Evolutionary conservation across 1,139 yeast species (phyloP).

Genomic region (Hyphopichia khmerensis): DNA sequence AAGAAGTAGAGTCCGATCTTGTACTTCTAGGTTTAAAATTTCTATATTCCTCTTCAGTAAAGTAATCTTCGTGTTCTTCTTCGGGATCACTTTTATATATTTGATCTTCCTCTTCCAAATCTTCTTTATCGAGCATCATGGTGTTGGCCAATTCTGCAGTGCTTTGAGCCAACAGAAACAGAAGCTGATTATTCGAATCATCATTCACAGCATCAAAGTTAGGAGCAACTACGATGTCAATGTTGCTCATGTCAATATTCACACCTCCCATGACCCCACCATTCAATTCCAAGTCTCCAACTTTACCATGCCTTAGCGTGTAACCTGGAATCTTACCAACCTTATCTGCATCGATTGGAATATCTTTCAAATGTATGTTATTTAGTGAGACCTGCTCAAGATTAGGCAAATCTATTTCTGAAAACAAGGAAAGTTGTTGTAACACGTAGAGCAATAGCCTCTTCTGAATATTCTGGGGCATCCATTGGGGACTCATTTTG

Average conservation of each 20-base stretch:
- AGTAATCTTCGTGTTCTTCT: slow-evolving; percentile 11
- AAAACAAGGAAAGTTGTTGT: slow-evolving; percentile 79
- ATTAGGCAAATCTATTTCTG: slow-evolving; percentile 78
- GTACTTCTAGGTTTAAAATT: slow-evolving; percentile 6
- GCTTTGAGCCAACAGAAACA: slow-evolving; percentile 56
- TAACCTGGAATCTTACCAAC: slow-evolving; percentile 65
- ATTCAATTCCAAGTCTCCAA: slow-evolving; percentile 51
- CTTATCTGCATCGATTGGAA: slow-evolving; percentile 71
- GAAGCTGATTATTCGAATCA: slow-evolving; percentile 32
- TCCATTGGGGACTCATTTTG: slow-evolving; percentile 69
- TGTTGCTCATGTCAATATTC: slow-evolving; percentile 54
- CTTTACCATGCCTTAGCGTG: slow-evolving; percentile 60
- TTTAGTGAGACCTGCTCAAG: slow-evolving; percentile 70
- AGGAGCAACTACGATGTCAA: slow-evolving; percentile 57
- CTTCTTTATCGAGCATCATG: slow-evolving; percentile 39
- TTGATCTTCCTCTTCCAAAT: background rate
- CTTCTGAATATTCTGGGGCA: slow-evolving; percentile 81
- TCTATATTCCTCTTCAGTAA: slow-evolving; percentile 7
- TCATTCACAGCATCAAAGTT: slow-evolving; percentile 25
- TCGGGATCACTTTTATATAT: slow-evolving; percentile 8
- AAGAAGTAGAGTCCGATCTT: slow-evolving; percentile 9
- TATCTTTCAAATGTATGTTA: slow-evolving; percentile 55
- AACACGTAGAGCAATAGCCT: slow-evolving; percentile 75
- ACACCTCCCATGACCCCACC: slow-evolving; percentile 66
- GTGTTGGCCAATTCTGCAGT: slow-evolving; percentile 65